A percentile compares a stretch with the other conserved stretches of the same genome.
Conservation (phyloP, 2,329 filamentous ascomycete genomes). For the Diplodia sapinea region DNA sequence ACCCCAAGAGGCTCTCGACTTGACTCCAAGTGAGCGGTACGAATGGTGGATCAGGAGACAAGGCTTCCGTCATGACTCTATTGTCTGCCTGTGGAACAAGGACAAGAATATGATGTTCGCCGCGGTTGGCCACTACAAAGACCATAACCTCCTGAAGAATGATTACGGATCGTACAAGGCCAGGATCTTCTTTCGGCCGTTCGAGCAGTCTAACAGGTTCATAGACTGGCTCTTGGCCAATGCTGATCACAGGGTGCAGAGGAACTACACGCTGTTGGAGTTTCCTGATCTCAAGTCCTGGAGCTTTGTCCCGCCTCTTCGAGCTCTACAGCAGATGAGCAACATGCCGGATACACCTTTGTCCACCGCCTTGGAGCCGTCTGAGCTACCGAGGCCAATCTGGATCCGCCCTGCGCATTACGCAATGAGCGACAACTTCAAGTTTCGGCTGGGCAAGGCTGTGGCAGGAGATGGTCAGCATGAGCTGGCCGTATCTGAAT, state of each 20-base stretch:
- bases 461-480: background rate
- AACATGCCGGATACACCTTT: background rate
- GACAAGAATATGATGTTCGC: background rate
- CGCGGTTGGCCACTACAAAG: background rate
- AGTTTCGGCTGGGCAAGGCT: conserved; percentile 36
- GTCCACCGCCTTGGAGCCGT: background rate
- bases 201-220: background rate
- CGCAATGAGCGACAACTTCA: conserved; percentile 33
- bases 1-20: background rate
- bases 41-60: background rate
- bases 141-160: background rate
- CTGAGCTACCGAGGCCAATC: background rate
- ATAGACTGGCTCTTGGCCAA: background rate
- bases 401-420: background rate
- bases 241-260: too few species aligned
- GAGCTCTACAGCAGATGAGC: conserved; percentile 34
- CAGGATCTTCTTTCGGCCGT: background rate
- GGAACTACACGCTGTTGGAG: background rate
- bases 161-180: background rate
- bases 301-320: background rate
- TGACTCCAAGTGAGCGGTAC: background rate
- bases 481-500: background rate
- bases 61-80: background rate
- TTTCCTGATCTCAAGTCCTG: background rate
- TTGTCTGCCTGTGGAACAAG: background rate